Evolutionary conservation across 768 basidiomycete genomes (phyloP).

Genomic region (Termitomyces eurrhizus): DNA sequence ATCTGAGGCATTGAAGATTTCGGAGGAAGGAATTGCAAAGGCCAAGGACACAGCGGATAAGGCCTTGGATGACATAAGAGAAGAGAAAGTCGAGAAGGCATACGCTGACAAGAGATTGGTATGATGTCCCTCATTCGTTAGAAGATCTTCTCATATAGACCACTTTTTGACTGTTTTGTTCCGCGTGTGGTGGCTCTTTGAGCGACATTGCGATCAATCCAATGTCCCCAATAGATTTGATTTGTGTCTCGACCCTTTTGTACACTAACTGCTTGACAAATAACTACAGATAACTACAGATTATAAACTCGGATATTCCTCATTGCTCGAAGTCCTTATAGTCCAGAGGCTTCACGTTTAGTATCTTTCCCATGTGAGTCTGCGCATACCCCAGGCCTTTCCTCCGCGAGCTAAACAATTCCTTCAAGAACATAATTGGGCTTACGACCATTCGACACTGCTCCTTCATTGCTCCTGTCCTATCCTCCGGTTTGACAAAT

Average conservation of each 20-base stretch:
- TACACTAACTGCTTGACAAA: too few species aligned
- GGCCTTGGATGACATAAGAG: constrained; percentile 20
- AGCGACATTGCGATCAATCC: background rate
- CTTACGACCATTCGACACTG: constrained; percentile 28
- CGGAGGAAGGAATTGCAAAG: constrained; percentile 24
- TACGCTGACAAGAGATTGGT: constrained; percentile 14
- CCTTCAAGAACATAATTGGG: constrained; percentile 30
- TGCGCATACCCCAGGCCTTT: constrained; percentile 32
- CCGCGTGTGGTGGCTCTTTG: background rate
- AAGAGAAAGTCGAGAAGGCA: constrained; percentile 12
- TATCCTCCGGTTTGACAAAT: constrained; percentile 24
- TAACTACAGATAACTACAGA: background rate
- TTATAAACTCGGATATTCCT: background rate
- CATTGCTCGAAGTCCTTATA: constrained; percentile 22
- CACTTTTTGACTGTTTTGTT: background rate
- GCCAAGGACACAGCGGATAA: constrained; percentile 17
- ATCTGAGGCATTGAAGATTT: constrained; percentile 20
- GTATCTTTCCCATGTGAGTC: constrained; percentile 39
- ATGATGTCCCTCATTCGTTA: constrained; percentile 6
- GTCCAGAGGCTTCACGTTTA: constrained; percentile 24
- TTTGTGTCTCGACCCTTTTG: background rate
- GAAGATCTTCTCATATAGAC: constrained; percentile 9
- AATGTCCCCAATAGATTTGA: background rate
- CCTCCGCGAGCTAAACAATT: constrained; percentile 30
- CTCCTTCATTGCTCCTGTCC: constrained; percentile 12